Percentiles rank a stretch among this genome's conserved stretches.
Evolutionary conservation across 1,139 yeast genomes (phyloP).

Genomic region (Eremothecium coryli): DNA sequence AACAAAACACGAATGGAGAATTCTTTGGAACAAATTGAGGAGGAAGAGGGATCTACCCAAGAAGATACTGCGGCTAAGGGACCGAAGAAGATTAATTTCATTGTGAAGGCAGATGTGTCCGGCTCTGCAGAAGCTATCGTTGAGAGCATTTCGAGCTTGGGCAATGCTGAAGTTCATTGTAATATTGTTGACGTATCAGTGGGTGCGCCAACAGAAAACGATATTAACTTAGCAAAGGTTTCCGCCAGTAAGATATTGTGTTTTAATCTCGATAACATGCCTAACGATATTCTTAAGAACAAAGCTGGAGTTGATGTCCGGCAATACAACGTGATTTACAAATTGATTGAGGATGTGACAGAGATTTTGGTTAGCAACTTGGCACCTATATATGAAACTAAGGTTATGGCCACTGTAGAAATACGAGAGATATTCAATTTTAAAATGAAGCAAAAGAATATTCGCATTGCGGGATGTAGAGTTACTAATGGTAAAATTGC

Average conservation of each 20-base stretch:
- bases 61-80: conserved; percentile 6
- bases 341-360: conserved; percentile 77
- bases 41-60: conserved; percentile 17
- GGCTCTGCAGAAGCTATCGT: conserved; percentile 57
- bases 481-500: conserved; percentile 63
- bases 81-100: conserved; percentile 44
- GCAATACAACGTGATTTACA: conserved; percentile 74
- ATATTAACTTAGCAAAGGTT: conserved; percentile 70
- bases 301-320: conserved; percentile 59
- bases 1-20: conserved; percentile 41
- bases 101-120: conserved; percentile 83
- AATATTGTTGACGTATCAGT: conserved; percentile 65
- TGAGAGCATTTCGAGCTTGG: conserved; percentile 71
- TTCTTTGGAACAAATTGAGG: conserved; percentile 38
- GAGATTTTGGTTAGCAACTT: conserved; percentile 51
- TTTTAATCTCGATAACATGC: conserved; percentile 58
- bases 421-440: conserved; percentile 68
- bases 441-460: conserved; percentile 42
- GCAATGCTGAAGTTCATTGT: conserved; percentile 75
- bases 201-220: conserved; percentile 79
- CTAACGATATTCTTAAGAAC: conserved; percentile 51
- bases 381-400: conserved; percentile 59
- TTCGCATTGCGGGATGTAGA: conserved; percentile 80
- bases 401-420: conserved; percentile 59
- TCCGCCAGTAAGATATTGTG: conserved; percentile 67